A percentile compares a stretch with the other conserved stretches of the same genome.
These are phyloP conservation scores for Arthrobotrys megalospora DNA, from an alignment of 2,329 filamentous ascomycete genomes.

Conservation along the genomic window DNA sequence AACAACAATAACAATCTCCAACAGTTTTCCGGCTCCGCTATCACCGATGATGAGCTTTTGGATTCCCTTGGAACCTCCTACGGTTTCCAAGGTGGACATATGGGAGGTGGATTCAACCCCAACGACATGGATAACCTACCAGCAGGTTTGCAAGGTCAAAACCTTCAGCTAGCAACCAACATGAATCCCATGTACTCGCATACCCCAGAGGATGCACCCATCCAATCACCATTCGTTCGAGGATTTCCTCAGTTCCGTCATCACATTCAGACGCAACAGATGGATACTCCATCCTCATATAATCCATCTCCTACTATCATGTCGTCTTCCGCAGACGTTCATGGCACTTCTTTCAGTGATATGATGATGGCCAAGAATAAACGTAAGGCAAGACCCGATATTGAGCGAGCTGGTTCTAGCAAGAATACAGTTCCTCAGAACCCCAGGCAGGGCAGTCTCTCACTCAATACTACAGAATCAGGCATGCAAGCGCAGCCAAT, in stretches of 20 bases:
- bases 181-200: slow-evolving; percentile 79
- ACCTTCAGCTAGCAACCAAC: slow-evolving; percentile 57
- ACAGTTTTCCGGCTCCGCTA: slow-evolving; percentile 82
- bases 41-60: slow-evolving; percentile 81
- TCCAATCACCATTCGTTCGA: slow-evolving; percentile 87
- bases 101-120: slow-evolving; percentile 47
- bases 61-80: slow-evolving; percentile 58
- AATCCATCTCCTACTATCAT: slow-evolving; percentile 68
- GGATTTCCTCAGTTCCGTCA: slow-evolving; percentile 59
- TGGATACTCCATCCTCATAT: slow-evolving; percentile 69
- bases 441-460: slow-evolving; percentile 80
- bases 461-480: slow-evolving; percentile 80
- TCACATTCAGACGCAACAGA: slow-evolving; percentile 58
- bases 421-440: slow-evolving; percentile 76
- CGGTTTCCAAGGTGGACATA: slow-evolving; percentile 58
- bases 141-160: slow-evolving; percentile 38
- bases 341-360: slow-evolving; percentile 55
- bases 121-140: slow-evolving; percentile 50
- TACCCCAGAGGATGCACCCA: slow-evolving; percentile 90
- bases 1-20: slow-evolving; percentile 74
- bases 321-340: slow-evolving; percentile 61
- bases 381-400: slow-evolving; percentile 63
- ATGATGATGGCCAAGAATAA: slow-evolving; percentile 62
- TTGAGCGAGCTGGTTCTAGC: slow-evolving; percentile 57
- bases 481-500: slow-evolving; percentile 85